These are phyloP conservation scores for Martensiomyces pterosporus DNA, from an alignment of 192 early-diverging fungal genomes.

Conservation along the genomic window DNA sequence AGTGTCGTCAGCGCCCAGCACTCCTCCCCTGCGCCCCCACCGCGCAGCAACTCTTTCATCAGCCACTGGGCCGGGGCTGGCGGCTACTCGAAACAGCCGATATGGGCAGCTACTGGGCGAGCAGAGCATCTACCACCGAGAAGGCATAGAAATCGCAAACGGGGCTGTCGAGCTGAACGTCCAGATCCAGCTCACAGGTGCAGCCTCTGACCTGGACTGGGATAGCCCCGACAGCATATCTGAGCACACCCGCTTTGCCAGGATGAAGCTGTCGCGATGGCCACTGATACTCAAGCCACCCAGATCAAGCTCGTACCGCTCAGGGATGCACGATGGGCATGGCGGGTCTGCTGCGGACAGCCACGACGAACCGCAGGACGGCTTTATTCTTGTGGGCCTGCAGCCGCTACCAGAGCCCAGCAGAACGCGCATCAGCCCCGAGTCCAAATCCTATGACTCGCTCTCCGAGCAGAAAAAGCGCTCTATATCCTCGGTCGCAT, in stretches of 20 bases:
- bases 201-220: conserved; percentile 26
- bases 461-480: conserved; percentile 14
- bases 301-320: conserved; percentile 4
- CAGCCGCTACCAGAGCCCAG: conserved; percentile 44
- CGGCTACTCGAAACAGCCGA: no score
- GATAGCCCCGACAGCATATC: conserved; percentile 23
- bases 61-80: not conserved
- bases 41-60: conserved; percentile 18
- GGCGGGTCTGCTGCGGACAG: no score
- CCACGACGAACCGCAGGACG: conserved; percentile 37
- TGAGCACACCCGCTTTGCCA: conserved; percentile 41
- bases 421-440: conserved; percentile 17
- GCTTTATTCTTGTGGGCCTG: conserved; percentile 36
- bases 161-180: conserved; percentile 43
- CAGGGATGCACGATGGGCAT: no score
- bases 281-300: conserved; percentile 34
- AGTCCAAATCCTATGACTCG: not conserved
- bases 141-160: conserved; percentile 47
- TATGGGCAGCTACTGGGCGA: no score
- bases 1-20: conserved; percentile 20
- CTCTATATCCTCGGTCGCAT: conserved; percentile 42
- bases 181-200: conserved; percentile 34
- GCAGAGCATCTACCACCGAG: conserved; percentile 15
- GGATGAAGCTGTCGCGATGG: conserved; percentile 46
- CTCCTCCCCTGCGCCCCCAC: conserved; percentile 28